Evolutionary conservation across 352 stramenopile genomes (phyloP).

Genomic region (Phytophthora constricta): DNA sequence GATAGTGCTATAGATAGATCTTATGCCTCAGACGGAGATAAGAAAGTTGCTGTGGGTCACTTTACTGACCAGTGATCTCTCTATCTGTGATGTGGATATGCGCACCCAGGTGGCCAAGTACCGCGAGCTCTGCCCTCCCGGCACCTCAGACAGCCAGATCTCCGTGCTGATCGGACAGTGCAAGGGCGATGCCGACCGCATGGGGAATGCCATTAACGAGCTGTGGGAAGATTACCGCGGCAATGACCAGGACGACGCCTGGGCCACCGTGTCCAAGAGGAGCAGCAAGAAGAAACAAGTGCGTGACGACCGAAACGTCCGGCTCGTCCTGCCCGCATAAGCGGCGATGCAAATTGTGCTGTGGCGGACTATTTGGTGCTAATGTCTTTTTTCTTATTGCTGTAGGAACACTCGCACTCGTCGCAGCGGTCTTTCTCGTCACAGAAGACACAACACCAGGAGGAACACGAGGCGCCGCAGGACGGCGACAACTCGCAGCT

Average conservation of each 20-base stretch:
- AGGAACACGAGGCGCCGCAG: slow-evolving; percentile 23
- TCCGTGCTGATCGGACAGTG: slow-evolving; percentile 69
- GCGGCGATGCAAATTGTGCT: no score
- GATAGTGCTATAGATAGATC: neutral
- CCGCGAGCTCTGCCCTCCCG: slow-evolving; percentile 82
- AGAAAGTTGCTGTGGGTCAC: slow-evolving; percentile 9
- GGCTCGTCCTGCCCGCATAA: no score
- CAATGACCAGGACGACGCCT: slow-evolving; percentile 67
- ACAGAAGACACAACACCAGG: slow-evolving; percentile 48
- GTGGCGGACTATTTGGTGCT: neutral
- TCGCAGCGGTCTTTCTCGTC: slow-evolving; percentile 44
- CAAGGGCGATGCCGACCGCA: slow-evolving; percentile 76
- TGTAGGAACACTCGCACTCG: slow-evolving; percentile 21
- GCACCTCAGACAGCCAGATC: slow-evolving; percentile 80
- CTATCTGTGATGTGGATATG: neutral
- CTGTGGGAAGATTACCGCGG: slow-evolving; percentile 85
- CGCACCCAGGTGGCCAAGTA: slow-evolving; percentile 69
- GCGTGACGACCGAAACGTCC: no score
- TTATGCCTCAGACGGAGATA: neutral
- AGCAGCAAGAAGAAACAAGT: slow-evolving; percentile 74
- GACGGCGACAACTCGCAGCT: slow-evolving; percentile 33
- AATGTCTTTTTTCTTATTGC: slow-evolving; percentile 4
- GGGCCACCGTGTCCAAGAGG: slow-evolving; percentile 85
- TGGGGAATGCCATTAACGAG: slow-evolving; percentile 81
- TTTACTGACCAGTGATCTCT: no score